Evolutionary conservation across 1,139 yeast species (phyloP), one percentile per base, ranked within the genome.

Genomic region (Kodamaea derodonti): DNA sequence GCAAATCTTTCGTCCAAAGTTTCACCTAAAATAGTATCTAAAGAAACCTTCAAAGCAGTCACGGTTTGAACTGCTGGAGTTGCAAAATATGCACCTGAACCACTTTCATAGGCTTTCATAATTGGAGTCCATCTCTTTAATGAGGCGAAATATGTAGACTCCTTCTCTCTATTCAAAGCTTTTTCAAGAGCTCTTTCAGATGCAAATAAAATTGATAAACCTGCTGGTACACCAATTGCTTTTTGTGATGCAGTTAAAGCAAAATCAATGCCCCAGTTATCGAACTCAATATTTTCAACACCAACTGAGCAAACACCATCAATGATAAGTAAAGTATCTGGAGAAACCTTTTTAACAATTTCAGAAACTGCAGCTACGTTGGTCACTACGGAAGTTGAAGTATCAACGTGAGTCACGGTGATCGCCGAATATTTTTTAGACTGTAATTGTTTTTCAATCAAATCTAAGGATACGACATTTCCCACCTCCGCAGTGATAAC

Each of bases 261-360:
- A 49, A 74, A 86, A 62, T 90, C 98, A 38, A 90, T 60, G 8
- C 88, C 90, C 97, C 97, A 92, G 23, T 74, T 73, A 58, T 87
- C 94, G 57, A 92, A 90, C 52, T 84, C 80, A 46, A 92, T 67
- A 48, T 79, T 73, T 62, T 90, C 98, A 40, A 86, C 94, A 22
- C 84, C 97, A 43, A 90, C 77, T 7, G 97, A 86, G 63, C 97
- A 92, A 27, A 90, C 97, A 32, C 95, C 96, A 57, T 90, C 98
- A 32, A 90, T 95, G 34, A 87, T 65, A 39, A 90, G 71, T 45
- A 90, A 72, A 16, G 97, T 79, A 27, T 84, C 83, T 35, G 97
- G 97, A 3, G 88, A 75, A 4, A 70, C 66, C 43, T 67, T 56
- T 51, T 80, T 77, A 41, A 85, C 84, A 13, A 82, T 49, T 35